Conservation (phyloP, 805 yeast genomes). For the Lipomyces spencermartinsiae region DNA sequence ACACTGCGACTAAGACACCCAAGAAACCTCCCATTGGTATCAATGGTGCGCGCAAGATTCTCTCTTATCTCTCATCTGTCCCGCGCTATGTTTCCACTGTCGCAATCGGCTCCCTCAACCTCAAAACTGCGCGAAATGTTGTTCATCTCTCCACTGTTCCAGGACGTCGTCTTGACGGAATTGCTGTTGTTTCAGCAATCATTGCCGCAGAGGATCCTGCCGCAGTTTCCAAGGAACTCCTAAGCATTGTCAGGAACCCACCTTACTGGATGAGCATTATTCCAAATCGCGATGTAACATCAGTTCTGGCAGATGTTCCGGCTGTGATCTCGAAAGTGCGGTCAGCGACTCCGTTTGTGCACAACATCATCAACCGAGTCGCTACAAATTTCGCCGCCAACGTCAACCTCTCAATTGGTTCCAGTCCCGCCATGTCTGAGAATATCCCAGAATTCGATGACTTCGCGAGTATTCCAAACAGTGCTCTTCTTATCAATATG, state of each 20-base stretch:
- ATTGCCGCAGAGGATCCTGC: constrained; percentile 68
- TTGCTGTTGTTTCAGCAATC: constrained; percentile 86
- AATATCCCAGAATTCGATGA: constrained; percentile 69
- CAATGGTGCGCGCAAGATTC: constrained; percentile 62
- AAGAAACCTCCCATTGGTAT: constrained; percentile 69
- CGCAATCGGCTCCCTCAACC: constrained; percentile 80
- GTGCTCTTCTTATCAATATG: constrained; percentile 70
- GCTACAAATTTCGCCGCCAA: constrained; percentile 89
- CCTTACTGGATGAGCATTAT: constrained; percentile 38
- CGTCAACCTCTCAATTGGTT: constrained; percentile 81
- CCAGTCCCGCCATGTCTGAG: constrained; percentile 89
- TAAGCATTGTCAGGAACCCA: constrained; percentile 44
- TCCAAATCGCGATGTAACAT: constrained; percentile 20
- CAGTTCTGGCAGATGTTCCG: constrained; percentile 38
- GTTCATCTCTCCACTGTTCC: constrained; percentile 54
- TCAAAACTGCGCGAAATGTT: constrained; percentile 64
- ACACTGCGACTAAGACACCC: constrained; percentile 73
- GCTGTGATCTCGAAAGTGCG: constrained; percentile 42
- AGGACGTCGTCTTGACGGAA: constrained; percentile 67
- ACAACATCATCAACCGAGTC: constrained; percentile 88
- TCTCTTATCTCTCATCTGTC: constrained; percentile 44
- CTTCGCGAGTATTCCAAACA: constrained; percentile 60
- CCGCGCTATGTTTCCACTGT: constrained; percentile 58
- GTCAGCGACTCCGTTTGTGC: constrained; percentile 65
- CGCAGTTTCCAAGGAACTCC: constrained; percentile 54